A percentile compares a stretch with the other conserved stretches of the same genome.
These are phyloP conservation scores for Bocquillonia castaneifolia DNA, from an alignment of 441 rosid genomes.

Conservation along the genomic window DNA sequence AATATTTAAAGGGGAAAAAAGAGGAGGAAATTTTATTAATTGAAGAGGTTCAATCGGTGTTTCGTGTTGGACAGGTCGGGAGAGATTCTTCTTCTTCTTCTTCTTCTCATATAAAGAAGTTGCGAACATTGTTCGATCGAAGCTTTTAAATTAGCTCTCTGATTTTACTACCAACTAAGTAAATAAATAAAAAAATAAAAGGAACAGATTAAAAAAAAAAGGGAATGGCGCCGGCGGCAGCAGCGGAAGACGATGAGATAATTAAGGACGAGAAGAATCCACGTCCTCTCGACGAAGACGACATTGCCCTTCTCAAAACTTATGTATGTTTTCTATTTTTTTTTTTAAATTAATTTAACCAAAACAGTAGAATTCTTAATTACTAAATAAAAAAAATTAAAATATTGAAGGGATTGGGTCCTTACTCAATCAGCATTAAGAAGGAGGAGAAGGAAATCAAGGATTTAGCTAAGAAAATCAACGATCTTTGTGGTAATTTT, in stretches of 20 bases:
- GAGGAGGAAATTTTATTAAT: no score
- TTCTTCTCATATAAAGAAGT: no score
- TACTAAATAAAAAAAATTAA: no score
- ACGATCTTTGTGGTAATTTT: slow-evolving; percentile 75
- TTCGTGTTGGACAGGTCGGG: no score
- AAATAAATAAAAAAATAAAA: no score
- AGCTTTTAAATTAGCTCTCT: no score
- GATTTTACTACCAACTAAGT: not conserved
- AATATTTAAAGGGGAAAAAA: no score
- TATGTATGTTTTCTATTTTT: slow-evolving; percentile 42
- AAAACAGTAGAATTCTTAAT: no score
- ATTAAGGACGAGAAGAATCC: slow-evolving; percentile 91
- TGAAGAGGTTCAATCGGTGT: no score
- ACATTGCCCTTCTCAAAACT: slow-evolving; percentile 91
- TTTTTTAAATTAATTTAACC: not conserved
- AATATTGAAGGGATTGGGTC: slow-evolving; percentile 93
- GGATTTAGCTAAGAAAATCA: slow-evolving; percentile 81
- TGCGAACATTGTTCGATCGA: no score
- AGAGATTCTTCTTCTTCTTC: no score
- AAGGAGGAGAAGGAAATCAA: slow-evolving; percentile 89
- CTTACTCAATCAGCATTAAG: slow-evolving; percentile 79
- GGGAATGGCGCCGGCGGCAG: slow-evolving; percentile 49
- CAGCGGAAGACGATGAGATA: slow-evolving; percentile 39
- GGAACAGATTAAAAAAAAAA: not conserved
- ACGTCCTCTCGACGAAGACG: slow-evolving; percentile 88